These are phyloP conservation scores for Erigeron canadensis DNA, from an alignment of 129 eudicot genomes.

Conservation along the genomic window DNA sequence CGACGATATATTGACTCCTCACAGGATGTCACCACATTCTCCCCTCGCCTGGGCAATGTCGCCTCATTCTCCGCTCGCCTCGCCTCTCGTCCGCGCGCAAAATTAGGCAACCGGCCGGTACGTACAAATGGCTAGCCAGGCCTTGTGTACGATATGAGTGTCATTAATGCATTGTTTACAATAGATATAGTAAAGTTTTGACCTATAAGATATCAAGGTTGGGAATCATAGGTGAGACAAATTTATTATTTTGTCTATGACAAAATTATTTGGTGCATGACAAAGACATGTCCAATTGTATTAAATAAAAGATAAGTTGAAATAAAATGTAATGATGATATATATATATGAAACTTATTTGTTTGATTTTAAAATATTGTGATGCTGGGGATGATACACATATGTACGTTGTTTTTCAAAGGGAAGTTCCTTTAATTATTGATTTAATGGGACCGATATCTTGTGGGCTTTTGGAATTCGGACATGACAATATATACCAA, in stretches of 20 bases:
- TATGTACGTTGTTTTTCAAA: too few species aligned
- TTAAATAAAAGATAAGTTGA: conserved; percentile 17
- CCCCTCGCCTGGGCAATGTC: conserved; percentile 27
- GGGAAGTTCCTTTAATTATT: too few species aligned
- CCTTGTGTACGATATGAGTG: conserved; percentile 2
- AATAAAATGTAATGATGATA: neutral
- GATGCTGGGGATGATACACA: too few species aligned
- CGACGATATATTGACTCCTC: conserved; percentile 49
- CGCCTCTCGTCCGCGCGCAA: conserved; percentile 54
- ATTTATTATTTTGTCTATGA: neutral
- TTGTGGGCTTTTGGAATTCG: too few species aligned
- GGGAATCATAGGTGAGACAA: neutral
- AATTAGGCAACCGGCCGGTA: conserved; percentile 8
- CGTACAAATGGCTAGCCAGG: neutral
- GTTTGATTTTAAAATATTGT: too few species aligned
- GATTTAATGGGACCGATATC: too few species aligned
- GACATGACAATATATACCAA: too few species aligned
- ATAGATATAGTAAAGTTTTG: conserved; percentile 12
- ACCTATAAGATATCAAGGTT: neutral
- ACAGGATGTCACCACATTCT: conserved; percentile 44
- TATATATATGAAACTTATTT: conserved; percentile 2
- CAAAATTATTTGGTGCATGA: conserved; percentile 25
- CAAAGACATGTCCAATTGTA: conserved; percentile 7
- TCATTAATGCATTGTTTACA: neutral
- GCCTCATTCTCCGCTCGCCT: conserved; percentile 59